Percentiles rank a stretch among this genome's conserved stretches.
Evolutionary conservation across 2,329 filamentous ascomycete species (phyloP).

Genomic region (Sarocladium brachiariae): DNA sequence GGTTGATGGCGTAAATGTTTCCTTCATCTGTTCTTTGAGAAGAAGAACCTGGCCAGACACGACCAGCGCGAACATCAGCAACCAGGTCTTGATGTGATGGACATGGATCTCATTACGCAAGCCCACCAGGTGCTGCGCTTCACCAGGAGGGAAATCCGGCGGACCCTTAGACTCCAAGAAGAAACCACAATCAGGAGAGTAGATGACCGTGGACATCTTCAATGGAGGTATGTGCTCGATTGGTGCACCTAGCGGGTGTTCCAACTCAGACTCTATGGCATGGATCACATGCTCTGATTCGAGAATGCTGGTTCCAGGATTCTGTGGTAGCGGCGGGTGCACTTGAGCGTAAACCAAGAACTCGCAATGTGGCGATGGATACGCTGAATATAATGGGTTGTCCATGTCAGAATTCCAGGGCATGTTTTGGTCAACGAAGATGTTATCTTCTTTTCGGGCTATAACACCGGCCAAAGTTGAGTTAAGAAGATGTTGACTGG

Average conservation of each 20-base stretch:
- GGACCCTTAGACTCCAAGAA: conserved; percentile 60
- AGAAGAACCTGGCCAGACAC: conserved; percentile 55
- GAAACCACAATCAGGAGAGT: conserved; percentile 62
- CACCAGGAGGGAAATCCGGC: conserved; percentile 42
- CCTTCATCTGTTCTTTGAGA: conserved; percentile 57
- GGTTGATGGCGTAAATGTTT: conserved; percentile 61
- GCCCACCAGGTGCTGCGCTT: conserved; percentile 50
- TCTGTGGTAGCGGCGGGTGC: conserved; percentile 42
- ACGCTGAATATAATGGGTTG: conserved; percentile 49
- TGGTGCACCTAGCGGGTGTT: conserved; percentile 53
- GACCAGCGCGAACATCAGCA: conserved; percentile 49
- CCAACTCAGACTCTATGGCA: conserved; percentile 56
- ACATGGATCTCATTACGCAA: conserved; percentile 55
- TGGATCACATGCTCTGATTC: conserved; percentile 34
- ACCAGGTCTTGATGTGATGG: conserved; percentile 50
- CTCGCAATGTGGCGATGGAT: conserved; percentile 72
- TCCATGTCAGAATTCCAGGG: conserved; percentile 72
- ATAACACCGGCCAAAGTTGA: conserved; percentile 63
- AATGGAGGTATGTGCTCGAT: conserved; percentile 47
- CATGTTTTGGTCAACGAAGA: conserved; percentile 51
- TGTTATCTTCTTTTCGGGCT: conserved; percentile 51
- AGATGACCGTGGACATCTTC: conserved; percentile 56
- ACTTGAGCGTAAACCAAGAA: conserved; percentile 82
- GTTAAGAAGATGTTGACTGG: conserved; percentile 61
- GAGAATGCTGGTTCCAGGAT: conserved; percentile 25